Evolutionary conservation across 2,329 filamentous ascomycete genomes (phyloP), one percentile per base, ranked within the genome.

Genomic region (Sarocladium strictum): DNA sequence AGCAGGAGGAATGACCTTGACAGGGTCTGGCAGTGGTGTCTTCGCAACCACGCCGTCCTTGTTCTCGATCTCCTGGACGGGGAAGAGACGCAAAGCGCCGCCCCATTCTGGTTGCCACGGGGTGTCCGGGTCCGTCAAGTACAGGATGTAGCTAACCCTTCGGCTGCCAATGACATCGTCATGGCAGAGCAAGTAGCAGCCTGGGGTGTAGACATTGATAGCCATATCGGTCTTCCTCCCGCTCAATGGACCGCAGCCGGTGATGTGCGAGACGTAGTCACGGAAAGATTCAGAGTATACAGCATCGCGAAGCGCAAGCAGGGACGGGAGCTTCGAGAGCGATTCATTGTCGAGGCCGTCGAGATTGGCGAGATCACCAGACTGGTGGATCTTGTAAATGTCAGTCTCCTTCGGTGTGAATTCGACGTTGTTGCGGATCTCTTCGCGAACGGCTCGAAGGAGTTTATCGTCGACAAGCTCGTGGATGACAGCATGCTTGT

Each of bases 361-460:
- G 56, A 99, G 84, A 72, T 99, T 99, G 47, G 94, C 94, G 32
- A 99, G 81, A 69, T 99, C 94, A 60, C 94, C 94, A 3, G 93
- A 97, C 76, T 99, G 94, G 79, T 97, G 92, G 67, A 99, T 97
- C 73, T 95, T 96, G 81, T 99, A 99, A 64, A 99, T 99, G 70
- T 99, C 94, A 49, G 94, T 99, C 72, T 99, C 94, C 72, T 99
- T 99, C 63, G 92, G 92, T 12, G 94, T 97, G 75, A 99, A 99
- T 61, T 89, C 86, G 61, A 99, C 89, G 67, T 96, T 92, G 62
- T 87, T 80, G 70, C 87, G 86, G 70, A 97, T 93, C 74, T 99
- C 94, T 65, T 81, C 75, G 67, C 94, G 91, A 57, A 99, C 94
- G 54, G 83, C 79, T 64, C 92, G 92, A 47, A 99, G 83, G 17